phyloP scores from a whole-genome alignment of 2,329 filamentous ascomycete genomes.

The Fusarium multiceps region DNA sequence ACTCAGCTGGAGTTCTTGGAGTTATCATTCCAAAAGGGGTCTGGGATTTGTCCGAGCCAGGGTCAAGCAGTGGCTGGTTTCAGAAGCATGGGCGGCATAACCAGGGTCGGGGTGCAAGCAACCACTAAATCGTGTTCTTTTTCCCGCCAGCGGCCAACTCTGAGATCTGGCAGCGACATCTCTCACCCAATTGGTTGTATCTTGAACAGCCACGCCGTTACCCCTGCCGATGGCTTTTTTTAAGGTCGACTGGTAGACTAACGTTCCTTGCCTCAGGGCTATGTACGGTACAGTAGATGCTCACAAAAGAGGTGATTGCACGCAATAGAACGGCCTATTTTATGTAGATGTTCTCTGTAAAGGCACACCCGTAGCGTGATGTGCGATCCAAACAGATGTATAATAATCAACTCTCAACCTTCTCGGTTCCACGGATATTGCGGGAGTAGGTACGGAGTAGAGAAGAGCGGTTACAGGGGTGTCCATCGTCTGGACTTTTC shows the following conservation, averaged over 20 bases:
- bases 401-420: conserved; percentile 26
- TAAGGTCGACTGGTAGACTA: background rate
- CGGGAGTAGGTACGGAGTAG: background rate
- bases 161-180: conserved; percentile 41
- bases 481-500: conserved; percentile 10
- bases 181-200: conserved; percentile 38
- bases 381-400: conserved; percentile 10
- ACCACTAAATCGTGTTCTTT: conserved; percentile 35
- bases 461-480: conserved; percentile 14
- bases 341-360: conserved; percentile 19
- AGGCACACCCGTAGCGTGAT: background rate
- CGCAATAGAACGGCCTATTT: conserved; percentile 8
- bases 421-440: conserved; percentile 7
- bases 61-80: conserved; percentile 43
- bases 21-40: conserved; percentile 27
- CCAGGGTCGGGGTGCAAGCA: conserved; percentile 23
- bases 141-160: conserved; percentile 25
- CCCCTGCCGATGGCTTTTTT: conserved; percentile 16
- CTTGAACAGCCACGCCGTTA: conserved; percentile 25
- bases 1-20: conserved; percentile 26
- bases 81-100: conserved; percentile 35
- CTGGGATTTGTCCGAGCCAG: conserved; percentile 29
- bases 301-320: conserved; percentile 18
- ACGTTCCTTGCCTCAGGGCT: background rate
- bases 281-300: background rate